Evolutionary conservation across 2,329 filamentous ascomycete species (phyloP).

Genomic region (Ophiostoma sp.): DNA sequence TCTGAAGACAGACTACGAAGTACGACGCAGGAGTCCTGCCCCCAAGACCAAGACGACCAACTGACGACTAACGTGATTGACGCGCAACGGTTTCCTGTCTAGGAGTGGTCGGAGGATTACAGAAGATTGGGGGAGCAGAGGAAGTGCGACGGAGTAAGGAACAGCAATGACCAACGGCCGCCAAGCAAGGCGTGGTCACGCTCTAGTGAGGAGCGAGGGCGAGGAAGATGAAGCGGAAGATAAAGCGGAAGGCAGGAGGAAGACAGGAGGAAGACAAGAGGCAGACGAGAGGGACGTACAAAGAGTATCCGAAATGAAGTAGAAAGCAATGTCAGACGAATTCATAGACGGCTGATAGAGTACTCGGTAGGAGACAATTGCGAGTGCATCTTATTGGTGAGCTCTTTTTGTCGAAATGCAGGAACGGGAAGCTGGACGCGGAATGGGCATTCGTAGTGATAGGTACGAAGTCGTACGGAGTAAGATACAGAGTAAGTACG

Average conservation of each 20-base stretch:
- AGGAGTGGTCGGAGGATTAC: background rate
- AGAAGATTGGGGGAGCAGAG: too few relatives aligned
- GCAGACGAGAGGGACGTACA: background rate
- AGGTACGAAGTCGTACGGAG: too few relatives aligned
- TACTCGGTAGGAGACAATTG: background rate
- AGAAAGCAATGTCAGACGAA: background rate
- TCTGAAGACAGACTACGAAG: background rate
- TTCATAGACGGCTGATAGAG: background rate
- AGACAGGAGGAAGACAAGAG: background rate
- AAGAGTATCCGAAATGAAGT: background rate
- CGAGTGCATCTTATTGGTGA: background rate
- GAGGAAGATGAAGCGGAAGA: background rate
- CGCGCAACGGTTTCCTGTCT: background rate
- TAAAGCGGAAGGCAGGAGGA: background rate
- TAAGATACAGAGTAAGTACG: too few relatives aligned
- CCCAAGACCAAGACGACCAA: background rate
- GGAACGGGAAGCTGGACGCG: constrained; percentile 2
- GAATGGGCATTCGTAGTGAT: too few relatives aligned
- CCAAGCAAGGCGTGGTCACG: background rate
- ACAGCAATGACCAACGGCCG: background rate
- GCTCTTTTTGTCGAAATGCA: background rate
- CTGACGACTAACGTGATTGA: constrained; percentile 1
- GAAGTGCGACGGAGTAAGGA: background rate
- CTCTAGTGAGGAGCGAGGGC: background rate
- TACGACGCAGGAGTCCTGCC: background rate